Base-by-base conservation (phyloP, 2,329 filamentous ascomycete species). In the Biscogniauxia marginata region DNA sequence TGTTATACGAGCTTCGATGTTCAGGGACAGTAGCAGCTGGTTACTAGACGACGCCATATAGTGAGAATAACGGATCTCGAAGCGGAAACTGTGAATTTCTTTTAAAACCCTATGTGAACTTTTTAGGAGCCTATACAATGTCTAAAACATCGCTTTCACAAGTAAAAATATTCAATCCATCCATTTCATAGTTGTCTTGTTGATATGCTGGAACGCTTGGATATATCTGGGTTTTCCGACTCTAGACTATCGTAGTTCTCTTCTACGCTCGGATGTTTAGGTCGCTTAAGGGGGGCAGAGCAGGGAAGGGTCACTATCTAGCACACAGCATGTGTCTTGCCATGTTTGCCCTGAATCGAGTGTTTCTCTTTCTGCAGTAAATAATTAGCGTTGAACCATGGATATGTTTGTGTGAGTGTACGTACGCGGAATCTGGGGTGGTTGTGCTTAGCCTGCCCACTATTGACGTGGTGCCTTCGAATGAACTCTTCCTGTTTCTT, bases 241-340 rank as follows among this genome's bases (percentile, higher is more conserved):
- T 16, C 9, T 16, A 39, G 9, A 8, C 5, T 3, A n/a, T 39
- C 30, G 2, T 39, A 39, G 6, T 39, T 16, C 13, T 39, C 30
- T 5, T 39, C 30, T 9, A 39, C 11, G 30, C 13, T 39, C 2
- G 30, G n/a, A 39, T 39, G 9, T 5, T 9, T 16, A 39, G 13
- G 30, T n/a, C 30, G 9, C n/a, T 4, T 39, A 39, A 9, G 9
- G n/a, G n/a, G n/a, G n/a, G n/a, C n/a, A n/a, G n/a, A 3, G 30
- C 7, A 16, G 30, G 11, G 13, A 16, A 39, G 13, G 30, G 13
- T 39, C n/a, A n/a, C n/a, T n/a, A n/a, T 46, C 58, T 65, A 96
- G 75, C 93, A 97, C 57, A 96, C 79, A 43, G 85, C 87, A 73
- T 96, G 93, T 1, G 91, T 93, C 84, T 97, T 97, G 54, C 91